phyloP scores from a whole-genome alignment of 2,329 filamentous ascomycete genomes.

The Coniella vitis region DNA sequence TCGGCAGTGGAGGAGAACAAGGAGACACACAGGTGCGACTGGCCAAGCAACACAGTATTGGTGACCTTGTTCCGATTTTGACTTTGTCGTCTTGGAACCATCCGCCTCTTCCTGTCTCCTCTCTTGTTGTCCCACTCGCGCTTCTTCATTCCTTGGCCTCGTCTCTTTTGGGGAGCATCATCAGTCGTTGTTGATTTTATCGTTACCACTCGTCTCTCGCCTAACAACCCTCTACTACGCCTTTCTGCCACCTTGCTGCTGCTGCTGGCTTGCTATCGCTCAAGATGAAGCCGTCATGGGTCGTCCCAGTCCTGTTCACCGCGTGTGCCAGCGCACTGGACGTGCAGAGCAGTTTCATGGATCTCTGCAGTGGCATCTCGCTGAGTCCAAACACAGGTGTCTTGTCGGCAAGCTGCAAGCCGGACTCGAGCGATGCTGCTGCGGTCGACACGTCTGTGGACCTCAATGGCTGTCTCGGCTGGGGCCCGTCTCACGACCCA shows the following conservation, averaged over 20 bases:
- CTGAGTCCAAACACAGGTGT: not conserved
- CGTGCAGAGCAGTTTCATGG: not conserved
- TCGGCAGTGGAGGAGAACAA: too few species aligned
- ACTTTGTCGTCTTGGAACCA: too few species aligned
- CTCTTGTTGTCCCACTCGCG: too few species aligned
- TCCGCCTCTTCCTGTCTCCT: too few species aligned
- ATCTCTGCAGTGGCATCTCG: slow-evolving; percentile 1
- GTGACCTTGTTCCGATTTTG: too few species aligned
- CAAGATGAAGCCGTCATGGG: slow-evolving; percentile 5
- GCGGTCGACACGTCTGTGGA: not conserved
- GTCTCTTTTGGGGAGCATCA: not conserved
- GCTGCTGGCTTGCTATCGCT: not conserved
- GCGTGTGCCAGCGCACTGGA: not conserved
- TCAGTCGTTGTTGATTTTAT: not conserved
- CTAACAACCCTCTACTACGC: not conserved
- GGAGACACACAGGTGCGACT: too few species aligned
- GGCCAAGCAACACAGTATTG: too few species aligned
- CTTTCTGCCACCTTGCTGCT: too few species aligned
- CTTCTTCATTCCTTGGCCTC: too few species aligned
- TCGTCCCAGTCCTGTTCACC: not conserved
- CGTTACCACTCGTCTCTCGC: not conserved
- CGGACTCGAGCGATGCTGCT: too few species aligned
- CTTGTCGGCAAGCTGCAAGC: slow-evolving; percentile 2
- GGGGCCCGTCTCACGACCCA: not conserved
- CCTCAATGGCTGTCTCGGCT: slow-evolving; percentile 8